Evolutionary conservation across 371 early-diverging fungal species (phyloP).

Genomic region (Basidiobolus meristosporus): DNA sequence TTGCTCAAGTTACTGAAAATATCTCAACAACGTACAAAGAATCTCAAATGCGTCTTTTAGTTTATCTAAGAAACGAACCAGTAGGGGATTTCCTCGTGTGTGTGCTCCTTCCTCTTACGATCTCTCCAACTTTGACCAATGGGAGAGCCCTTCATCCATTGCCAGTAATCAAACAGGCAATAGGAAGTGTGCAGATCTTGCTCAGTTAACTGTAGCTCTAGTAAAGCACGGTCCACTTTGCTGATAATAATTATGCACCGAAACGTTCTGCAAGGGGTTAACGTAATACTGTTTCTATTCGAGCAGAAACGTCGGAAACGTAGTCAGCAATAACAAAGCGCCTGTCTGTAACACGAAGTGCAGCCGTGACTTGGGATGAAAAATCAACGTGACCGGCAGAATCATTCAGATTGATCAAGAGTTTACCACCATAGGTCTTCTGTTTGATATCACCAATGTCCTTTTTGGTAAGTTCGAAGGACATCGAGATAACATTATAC

Average conservation of each 20-base stretch:
- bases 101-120: no score
- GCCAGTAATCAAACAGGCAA: no score
- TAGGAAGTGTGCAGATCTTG: constrained; percentile 89
- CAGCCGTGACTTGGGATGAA: constrained; percentile 99
- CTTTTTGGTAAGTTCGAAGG: constrained; percentile 83
- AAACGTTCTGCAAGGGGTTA: constrained; percentile 98
- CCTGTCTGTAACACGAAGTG: constrained; percentile 99
- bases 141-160: no score
- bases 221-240: constrained; percentile 99
- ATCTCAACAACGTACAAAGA: no score
- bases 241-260: constrained; percentile 97
- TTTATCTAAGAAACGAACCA: no score
- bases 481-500: constrained; percentile 99
- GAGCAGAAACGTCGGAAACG: constrained; percentile 98
- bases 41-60: no score
- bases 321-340: constrained; percentile 98
- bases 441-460: constrained; percentile 80
- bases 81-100: no score
- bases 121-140: no score
- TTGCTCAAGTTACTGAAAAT: no score
- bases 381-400: constrained; percentile 99
- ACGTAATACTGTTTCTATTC: constrained; percentile 99
- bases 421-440: constrained; percentile 78
- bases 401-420: constrained; percentile 99
- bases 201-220: constrained; percentile 91